phyloP scores from a whole-genome alignment of 768 basidiomycete genomes.

The Mycena capillaripes region DNA sequence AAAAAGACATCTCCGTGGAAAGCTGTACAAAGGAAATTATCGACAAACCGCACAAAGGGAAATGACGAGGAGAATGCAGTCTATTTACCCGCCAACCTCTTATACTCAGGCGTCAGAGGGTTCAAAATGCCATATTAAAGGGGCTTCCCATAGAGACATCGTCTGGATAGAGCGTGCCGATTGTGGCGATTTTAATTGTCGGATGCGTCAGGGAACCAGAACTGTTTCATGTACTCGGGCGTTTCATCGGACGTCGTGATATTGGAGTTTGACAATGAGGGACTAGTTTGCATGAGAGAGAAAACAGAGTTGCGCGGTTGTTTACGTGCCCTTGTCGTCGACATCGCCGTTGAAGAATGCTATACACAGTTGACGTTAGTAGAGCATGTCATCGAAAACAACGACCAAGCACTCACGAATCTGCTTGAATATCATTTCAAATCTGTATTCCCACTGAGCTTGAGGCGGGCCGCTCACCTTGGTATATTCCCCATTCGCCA shows the following conservation, averaged over 20 bases:
- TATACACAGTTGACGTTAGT: not conserved
- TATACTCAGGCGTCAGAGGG: not conserved
- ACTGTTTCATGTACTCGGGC: not conserved
- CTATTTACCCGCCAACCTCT: not conserved
- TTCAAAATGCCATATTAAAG: not conserved
- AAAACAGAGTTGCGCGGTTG: not conserved
- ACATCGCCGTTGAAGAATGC: not conserved
- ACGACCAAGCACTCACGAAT: not conserved
- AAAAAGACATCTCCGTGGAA: not conserved
- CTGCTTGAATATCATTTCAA: not conserved
- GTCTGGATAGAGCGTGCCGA: not conserved
- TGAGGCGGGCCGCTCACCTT: not conserved
- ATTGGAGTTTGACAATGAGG: not conserved
- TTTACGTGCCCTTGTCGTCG: not conserved
- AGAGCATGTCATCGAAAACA: not conserved
- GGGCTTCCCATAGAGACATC: not conserved
- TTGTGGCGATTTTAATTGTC: not conserved
- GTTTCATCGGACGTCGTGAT: not conserved
- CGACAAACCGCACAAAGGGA: not conserved
- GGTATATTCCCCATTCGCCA: not conserved
- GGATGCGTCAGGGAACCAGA: not conserved
- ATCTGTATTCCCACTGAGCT: not conserved
- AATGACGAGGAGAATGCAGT: not conserved
- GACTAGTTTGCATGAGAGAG: not conserved
- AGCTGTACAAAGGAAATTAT: not conserved